phyloP scores from a whole-genome alignment of 2,329 filamentous ascomycete species.

The Mycogone perniciosa region DNA sequence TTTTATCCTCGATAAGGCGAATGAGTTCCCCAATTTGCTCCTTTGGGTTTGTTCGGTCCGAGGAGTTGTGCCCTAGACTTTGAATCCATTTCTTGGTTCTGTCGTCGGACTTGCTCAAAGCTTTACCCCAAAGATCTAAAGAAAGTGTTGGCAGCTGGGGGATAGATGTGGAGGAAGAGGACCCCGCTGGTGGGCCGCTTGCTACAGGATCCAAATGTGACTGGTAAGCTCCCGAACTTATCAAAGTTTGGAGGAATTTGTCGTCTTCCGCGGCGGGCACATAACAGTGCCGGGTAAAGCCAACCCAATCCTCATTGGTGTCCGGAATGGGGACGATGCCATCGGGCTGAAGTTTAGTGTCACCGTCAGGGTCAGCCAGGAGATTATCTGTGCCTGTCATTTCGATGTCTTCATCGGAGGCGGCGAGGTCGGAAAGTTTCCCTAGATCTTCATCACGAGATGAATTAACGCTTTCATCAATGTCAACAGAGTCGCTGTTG shows the following conservation, averaged over 20 bases:
- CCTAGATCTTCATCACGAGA: not conserved
- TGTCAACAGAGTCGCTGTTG: slow-evolving; percentile 4
- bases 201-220: not conserved
- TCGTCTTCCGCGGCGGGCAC: not conserved
- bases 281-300: not conserved
- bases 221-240: slow-evolving; percentile 2
- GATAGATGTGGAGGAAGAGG: too few relatives aligned
- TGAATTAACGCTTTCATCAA: slow-evolving; percentile 2
- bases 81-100: slow-evolving; percentile 1
- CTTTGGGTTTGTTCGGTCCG: not conserved
- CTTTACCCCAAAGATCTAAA: not conserved
- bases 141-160: not conserved
- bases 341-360: not conserved
- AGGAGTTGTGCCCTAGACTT: not conserved
- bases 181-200: too few relatives aligned
- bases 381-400: not conserved
- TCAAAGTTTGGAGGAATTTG: not conserved
- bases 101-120: not conserved
- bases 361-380: too few relatives aligned
- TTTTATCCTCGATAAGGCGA: not conserved
- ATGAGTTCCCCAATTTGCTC: not conserved
- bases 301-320: not conserved
- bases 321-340: not conserved
- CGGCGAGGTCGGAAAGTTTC: not conserved
- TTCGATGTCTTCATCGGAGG: not conserved